Evolutionary conservation across 2,329 filamentous ascomycete species (phyloP), one percentile per base, ranked within the genome.

Genomic region (Lasiodiplodia sp.): DNA sequence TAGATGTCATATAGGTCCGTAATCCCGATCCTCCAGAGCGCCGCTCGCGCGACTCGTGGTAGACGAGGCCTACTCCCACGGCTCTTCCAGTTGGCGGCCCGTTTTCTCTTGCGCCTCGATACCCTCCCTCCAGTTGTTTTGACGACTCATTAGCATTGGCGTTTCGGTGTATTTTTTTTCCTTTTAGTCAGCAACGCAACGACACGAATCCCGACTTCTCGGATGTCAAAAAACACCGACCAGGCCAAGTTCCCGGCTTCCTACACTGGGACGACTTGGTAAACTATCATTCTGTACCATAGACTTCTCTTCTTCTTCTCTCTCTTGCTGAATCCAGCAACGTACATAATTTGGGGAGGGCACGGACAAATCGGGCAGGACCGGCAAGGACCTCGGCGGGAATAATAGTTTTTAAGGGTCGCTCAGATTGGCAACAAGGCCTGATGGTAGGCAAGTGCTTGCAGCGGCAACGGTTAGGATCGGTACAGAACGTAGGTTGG

Each of bases 11-110:
- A 8, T 34, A 78, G 76, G 73, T 77, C 44, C 74, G 75, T 31
- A 79, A 79, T 65, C 78, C 78, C 10, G 78, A 79, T 70, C 74
- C 75, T 25, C 67, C 67, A 2, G 67, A 56, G 21, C 57, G 67
- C 16, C 14, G 5, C 25, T 68, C 67, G 34, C 67, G 67, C 38
- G 52, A 57, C 12, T 63, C 58, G 57, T 68, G 58, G 57, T 60
- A 64, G 55, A 28, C 40, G 64, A 31, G 60, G 44, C 25, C 23
- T 40, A 47, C 18, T 47, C 28, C 40, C 6, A 55, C 25, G 21
- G 37, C 37, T 23, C 12, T 62, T 23, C 18, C 40, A 25, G 40
- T 23, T 10, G 68, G 73, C 66, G 69, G 14, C 31, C 58, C 58
- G 25, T 10, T 49, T 58, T 47, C 57, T 51, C 21, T 56, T 53